Base-by-base conservation (phyloP, 345 rosid species). In the Brassica rapa region DNA sequence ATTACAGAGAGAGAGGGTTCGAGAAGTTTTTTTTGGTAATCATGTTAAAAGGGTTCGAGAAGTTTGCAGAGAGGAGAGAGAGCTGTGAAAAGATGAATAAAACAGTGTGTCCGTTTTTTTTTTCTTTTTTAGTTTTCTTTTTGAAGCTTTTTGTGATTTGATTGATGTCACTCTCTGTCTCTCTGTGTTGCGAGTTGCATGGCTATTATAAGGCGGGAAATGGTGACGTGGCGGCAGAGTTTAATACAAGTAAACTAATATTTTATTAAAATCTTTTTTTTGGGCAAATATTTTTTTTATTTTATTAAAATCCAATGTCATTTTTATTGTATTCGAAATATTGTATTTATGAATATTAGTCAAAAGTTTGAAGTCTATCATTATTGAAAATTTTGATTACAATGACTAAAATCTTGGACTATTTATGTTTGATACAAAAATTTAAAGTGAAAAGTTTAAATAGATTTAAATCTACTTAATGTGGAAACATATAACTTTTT, bases 171-270 rank as follows among this genome's bases (percentile, higher is more conserved):
- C n/a, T 75, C 21, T 6, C 3, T 53, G 8, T 51, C n/a, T 43
- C 15, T 39, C 49, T 3, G 49, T 3, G 39, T 9, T 5, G 57
- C 71, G 81, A 64, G 65, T 15, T 71, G 59, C 1, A 46, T 43
- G 68, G 35, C 56, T 41, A 29, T 59, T 78, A 66, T 73, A 72
- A 72, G 77, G 82, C 77, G 82, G 82, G 78, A 79, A 79, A 46
- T 24, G 57, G 32, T 73, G 73, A 79, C 78, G 82, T 79, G 82
- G 70, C 70, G 32, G 41, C 8, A 35, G 9, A 8, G 41, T 35
- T 35, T 35, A 7, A 35, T 35, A 35, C 10, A 35, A 35, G 8
- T 35, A 6, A 32, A 6, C 7, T 32, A 32, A 32, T 32, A 6
- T 32, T 32, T 29, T 32, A 32, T 32, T 32, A 32, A 32, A 32